phyloP scores from a whole-genome alignment of 768 basidiomycete genomes.

The Podaxis sp. region DNA sequence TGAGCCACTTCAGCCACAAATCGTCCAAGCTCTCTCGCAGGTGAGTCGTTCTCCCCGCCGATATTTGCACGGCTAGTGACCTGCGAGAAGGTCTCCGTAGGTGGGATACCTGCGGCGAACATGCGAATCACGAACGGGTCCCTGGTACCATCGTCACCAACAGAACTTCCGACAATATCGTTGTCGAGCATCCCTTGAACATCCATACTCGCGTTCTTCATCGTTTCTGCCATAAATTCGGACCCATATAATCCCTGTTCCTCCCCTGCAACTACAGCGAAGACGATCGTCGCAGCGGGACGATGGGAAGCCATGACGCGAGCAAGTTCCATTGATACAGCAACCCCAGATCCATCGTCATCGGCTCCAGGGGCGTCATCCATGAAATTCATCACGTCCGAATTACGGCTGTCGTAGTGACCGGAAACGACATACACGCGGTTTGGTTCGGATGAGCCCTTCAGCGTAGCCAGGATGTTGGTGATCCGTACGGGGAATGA shows the following conservation, averaged over 20 bases:
- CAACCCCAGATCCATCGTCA: conserved; percentile 56
- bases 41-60: conserved; percentile 57
- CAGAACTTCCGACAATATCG: conserved; percentile 55
- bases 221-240: conserved; percentile 43
- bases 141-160: conserved; percentile 43
- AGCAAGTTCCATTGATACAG: conserved; percentile 53
- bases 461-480: conserved; percentile 51
- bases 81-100: conserved; percentile 38
- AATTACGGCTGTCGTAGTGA: conserved; percentile 53
- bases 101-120: conserved; percentile 51
- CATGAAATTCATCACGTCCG: conserved; percentile 36
- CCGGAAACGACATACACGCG: conserved; percentile 54
- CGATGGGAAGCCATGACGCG: conserved; percentile 48
- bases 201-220: conserved; percentile 42
- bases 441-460: conserved; percentile 46
- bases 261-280: conserved; percentile 51
- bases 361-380: conserved; percentile 53
- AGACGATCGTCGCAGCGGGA: conserved; percentile 51
- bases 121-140: conserved; percentile 52
- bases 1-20: conserved; percentile 52
- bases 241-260: conserved; percentile 54
- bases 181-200: conserved; percentile 61
- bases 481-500: conserved; percentile 20
- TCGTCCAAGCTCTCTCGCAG: conserved; percentile 49
- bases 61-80: conserved; percentile 35